Base-by-base conservation (phyloP, 208 protist genomes). In the Leishmania mexicana region DNA sequence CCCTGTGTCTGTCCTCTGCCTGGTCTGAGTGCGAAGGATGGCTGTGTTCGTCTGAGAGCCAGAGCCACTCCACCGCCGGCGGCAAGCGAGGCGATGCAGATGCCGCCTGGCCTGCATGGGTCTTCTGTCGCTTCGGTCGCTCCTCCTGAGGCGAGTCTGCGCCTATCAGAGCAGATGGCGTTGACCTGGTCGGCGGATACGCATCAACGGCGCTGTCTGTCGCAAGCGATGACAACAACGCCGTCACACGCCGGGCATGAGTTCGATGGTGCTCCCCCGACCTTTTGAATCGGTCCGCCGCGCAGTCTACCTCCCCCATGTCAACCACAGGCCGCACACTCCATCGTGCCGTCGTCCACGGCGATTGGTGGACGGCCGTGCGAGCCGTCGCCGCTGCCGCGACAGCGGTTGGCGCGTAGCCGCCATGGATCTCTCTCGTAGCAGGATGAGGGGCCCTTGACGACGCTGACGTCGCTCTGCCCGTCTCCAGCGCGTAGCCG, bases 11-110 rank as follows among this genome's bases (percentile, higher is more conserved):
- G 17, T 11, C 67, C 40, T 72, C 67, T n/a, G 40, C 35, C 28
- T 72, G 38, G 24, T 15, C 67, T 72, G 40, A 42, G 47, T 72
- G 5, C 67, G 21, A 72, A 47, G 67, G 67, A 72, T 72, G 67
- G 40, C 38, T 17, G 17, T 49, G 71, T 57, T 28, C 40, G 42
- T 49, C 71, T 2, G 71, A 75, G 71, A 75, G 71, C 24, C 42
- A 47, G 45, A 75, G 71, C 71, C 71, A 75, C 71, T 58, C 45
- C 45, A 75, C 71, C 40, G 47, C 40, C 28, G 71, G 31, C 45
- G 13, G 42, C 4, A 11, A 75, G 71, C 42, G 71, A 75, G 71
- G 71, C 47, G 47, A 7, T 40, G 47, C 7, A 13, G 71, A 24
- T 31, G 71, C 71, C n/a, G 4, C n/a, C n/a, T 75, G 45, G n/a